Conservation (phyloP, 345 rosid genomes). For the Eucalyptus marginata region DNA sequence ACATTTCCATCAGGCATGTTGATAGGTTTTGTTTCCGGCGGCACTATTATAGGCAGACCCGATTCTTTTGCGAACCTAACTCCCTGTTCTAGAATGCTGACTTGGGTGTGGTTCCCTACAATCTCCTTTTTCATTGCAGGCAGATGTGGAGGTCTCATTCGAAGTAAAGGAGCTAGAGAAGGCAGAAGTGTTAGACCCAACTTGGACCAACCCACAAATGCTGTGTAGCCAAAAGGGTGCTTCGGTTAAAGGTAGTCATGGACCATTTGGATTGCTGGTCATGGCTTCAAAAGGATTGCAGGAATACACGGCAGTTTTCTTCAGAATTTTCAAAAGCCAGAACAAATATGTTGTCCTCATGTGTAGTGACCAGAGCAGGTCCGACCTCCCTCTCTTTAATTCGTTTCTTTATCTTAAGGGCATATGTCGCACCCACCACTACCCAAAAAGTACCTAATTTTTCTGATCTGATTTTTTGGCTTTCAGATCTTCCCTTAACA, state of each 20-base stretch:
- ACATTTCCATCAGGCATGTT: not conserved
- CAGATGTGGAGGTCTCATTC: constrained; percentile 63
- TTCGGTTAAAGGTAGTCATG: constrained; percentile 32
- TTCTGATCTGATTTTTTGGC: not conserved
- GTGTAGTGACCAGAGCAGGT: constrained; percentile 90
- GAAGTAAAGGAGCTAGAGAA: constrained; percentile 20
- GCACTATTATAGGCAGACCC: not conserved
- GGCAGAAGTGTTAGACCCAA: constrained; percentile 41
- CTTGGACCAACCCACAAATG: constrained; percentile 42
- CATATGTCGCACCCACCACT: not conserved
- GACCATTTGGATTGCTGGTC: constrained; percentile 72
- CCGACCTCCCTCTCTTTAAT: not conserved
- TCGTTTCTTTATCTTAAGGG: not conserved
- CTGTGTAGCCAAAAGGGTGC: constrained; percentile 42
- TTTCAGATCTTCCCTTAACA: constrained; percentile 28
- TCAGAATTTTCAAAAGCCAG: constrained; percentile 44
- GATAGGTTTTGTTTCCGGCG: not conserved
- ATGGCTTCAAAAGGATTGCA: constrained; percentile 41
- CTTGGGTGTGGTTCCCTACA: not conserved
- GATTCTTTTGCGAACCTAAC: not conserved
- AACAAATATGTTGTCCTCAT: constrained; percentile 43
- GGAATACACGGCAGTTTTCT: constrained; percentile 63
- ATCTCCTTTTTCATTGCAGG: constrained; percentile 15
- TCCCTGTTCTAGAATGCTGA: not conserved
- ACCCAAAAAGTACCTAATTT: not conserved